Evolutionary conservation across 352 stramenopile genomes (phyloP).

Genomic region (Phytophthora sojae): DNA sequence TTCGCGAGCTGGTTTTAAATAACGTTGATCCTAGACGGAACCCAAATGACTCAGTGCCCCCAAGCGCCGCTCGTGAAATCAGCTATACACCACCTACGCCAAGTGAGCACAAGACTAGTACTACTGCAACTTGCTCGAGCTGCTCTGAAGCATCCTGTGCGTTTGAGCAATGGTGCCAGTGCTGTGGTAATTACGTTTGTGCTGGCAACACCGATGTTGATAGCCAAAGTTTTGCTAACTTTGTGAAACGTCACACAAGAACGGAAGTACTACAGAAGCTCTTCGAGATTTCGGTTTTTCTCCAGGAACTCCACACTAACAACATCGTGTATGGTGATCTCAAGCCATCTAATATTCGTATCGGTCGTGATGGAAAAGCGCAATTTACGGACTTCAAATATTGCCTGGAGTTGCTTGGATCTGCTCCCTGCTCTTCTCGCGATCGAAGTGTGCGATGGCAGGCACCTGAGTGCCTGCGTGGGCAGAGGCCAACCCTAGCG

Average conservation of each 20-base stretch:
- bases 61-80: too few relatives aligned
- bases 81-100: too few relatives aligned
- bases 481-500: not conserved
- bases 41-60: too few relatives aligned
- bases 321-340: slow-evolving; percentile 10
- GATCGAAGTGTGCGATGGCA: not conserved
- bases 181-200: not conserved
- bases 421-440: too few relatives aligned
- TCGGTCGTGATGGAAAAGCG: slow-evolving; percentile 8
- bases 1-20: too few relatives aligned
- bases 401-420: too few relatives aligned
- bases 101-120: too few relatives aligned
- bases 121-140: too few relatives aligned
- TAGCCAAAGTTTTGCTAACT: not conserved
- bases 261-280: not conserved
- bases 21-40: too few relatives aligned
- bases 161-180: not conserved
- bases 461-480: slow-evolving; percentile 10
- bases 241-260: not conserved
- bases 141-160: not conserved
- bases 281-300: not conserved
- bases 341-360: not conserved
- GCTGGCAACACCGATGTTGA: not conserved
- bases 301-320: slow-evolving; percentile 7
- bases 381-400: not conserved